A percentile compares a stretch with the other conserved stretches of the same genome.
Conservation (phyloP, 2,329 filamentous ascomycete species). For the Thelonectria rubi region DNA sequence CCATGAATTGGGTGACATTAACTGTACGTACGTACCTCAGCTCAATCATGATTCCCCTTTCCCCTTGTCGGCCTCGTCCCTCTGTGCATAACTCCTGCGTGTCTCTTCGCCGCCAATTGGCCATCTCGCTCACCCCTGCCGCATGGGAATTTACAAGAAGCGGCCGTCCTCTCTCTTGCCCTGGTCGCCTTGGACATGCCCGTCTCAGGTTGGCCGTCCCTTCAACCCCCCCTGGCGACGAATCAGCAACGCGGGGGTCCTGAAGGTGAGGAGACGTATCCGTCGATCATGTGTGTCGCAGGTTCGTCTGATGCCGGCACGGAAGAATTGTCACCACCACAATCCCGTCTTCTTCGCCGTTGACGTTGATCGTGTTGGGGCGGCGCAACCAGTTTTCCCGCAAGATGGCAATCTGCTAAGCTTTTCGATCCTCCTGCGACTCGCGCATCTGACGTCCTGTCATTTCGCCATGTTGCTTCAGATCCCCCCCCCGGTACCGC, state of each 20-base stretch:
- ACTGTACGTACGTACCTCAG: too few relatives aligned
- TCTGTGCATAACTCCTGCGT: not conserved
- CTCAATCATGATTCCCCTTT: not conserved
- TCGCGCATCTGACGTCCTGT: not conserved
- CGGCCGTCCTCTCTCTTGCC: constrained; percentile 26
- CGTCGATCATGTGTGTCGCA: constrained; percentile 34
- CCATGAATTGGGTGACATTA: not conserved
- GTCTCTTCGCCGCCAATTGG: not conserved
- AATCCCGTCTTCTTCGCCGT: not conserved
- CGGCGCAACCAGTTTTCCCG: constrained; percentile 4
- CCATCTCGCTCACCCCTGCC: constrained; percentile 22
- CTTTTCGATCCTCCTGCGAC: not conserved
- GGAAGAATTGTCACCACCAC: constrained; percentile 21
- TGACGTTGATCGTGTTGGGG: not conserved
- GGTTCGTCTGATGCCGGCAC: constrained; percentile 36
- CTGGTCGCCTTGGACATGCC: constrained; percentile 21
- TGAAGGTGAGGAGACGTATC: constrained; percentile 30
- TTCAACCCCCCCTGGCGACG: constrained; percentile 6
- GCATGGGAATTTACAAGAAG: constrained; percentile 40
- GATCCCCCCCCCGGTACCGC: not conserved
- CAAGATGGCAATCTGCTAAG: not conserved
- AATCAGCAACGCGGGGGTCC: constrained; percentile 29
- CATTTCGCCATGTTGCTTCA: not conserved
- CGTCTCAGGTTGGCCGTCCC: constrained; percentile 40
- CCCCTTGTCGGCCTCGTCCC: too few relatives aligned